Evolutionary conservation across 2,329 filamentous ascomycete genomes (phyloP).

Genomic region (Zalaria obscura): DNA sequence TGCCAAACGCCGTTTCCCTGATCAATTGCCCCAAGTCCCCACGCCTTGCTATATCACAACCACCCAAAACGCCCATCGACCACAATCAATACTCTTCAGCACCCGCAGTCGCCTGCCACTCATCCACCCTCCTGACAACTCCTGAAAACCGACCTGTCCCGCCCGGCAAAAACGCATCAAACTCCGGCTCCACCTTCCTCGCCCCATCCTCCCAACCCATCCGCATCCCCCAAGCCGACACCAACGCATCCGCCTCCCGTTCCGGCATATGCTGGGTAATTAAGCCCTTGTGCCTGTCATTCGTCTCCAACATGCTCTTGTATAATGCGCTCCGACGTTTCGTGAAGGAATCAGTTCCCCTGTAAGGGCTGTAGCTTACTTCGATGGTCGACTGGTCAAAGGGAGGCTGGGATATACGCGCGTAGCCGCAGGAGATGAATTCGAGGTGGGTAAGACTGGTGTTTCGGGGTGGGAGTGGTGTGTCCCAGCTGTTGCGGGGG

Average conservation of each 20-base stretch:
- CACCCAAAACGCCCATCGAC: no score
- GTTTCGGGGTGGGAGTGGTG: slow-evolving; percentile 7
- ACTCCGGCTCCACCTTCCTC: slow-evolving; percentile 22
- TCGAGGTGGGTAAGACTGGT: slow-evolving; percentile 28
- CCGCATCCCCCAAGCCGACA: slow-evolving; percentile 19
- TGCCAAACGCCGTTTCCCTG: no score
- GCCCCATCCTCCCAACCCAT: slow-evolving; percentile 14
- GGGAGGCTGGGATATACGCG: slow-evolving; percentile 21
- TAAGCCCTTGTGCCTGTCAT: slow-evolving; percentile 21
- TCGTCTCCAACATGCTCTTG: slow-evolving; percentile 22
- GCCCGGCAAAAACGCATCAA: slow-evolving; percentile 25
- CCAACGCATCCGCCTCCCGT: slow-evolving; percentile 16
- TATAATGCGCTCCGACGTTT: slow-evolving; percentile 17
- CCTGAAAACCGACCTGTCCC: slow-evolving; percentile 28
- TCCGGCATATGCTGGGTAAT: slow-evolving; percentile 24
- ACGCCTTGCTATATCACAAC: no score
- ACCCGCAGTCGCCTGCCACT: no score
- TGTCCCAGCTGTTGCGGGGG: slow-evolving; percentile 14
- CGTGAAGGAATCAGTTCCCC: slow-evolving; percentile 13
- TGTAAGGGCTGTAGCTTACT: slow-evolving; percentile 5
- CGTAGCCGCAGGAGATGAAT: slow-evolving; percentile 50
- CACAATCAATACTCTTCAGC: no score
- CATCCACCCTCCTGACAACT: slow-evolving; percentile 2
- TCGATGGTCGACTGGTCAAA: slow-evolving; percentile 23
- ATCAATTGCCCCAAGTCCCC: no score